Conservation (phyloP, 495 filamentous ascomycete species). For the Aspergillus hancockii region DNA sequence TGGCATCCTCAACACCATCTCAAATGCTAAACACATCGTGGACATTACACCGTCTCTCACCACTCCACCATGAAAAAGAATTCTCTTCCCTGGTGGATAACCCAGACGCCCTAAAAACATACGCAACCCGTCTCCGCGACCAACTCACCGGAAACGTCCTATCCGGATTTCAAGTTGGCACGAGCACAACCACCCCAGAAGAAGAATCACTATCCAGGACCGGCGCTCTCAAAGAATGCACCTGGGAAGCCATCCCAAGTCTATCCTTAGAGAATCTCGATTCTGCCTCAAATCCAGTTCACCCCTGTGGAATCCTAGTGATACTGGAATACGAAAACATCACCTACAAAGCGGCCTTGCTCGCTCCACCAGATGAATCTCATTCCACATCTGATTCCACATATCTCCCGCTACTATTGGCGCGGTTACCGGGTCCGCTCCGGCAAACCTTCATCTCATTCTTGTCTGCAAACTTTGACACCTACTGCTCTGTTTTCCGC, state of each 20-base stretch:
- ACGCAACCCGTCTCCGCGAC: conserved; percentile 53
- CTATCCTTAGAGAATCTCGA: conserved; percentile 18
- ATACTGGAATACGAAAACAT: conserved; percentile 53
- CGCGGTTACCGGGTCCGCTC: conserved; percentile 50
- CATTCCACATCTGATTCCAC: conserved; percentile 18
- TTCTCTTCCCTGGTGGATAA: conserved; percentile 40
- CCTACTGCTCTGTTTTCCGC: conserved; percentile 42
- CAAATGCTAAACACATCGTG: conserved; percentile 57
- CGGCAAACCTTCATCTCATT: conserved; percentile 53
- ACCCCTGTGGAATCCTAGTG: conserved; percentile 41
- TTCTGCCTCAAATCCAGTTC: background rate
- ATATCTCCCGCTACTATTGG: conserved; percentile 53
- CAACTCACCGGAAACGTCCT: conserved; percentile 54
- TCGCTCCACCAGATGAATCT: conserved; percentile 18
- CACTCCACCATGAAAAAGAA: conserved; percentile 49
- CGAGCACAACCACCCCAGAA: conserved; percentile 30
- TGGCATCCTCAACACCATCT: conserved; percentile 28
- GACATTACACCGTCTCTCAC: conserved; percentile 57
- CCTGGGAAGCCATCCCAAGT: conserved; percentile 44
- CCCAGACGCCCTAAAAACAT: conserved; percentile 40
- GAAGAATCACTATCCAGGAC: conserved; percentile 43
- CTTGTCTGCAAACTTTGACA: conserved; percentile 53
- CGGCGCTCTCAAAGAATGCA: conserved; percentile 47
- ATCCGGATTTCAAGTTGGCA: conserved; percentile 36
- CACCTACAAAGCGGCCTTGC: conserved; percentile 48